These are phyloP conservation scores for Gossypium lobatum DNA, from an alignment of 441 rosid genomes.

Conservation along the genomic window DNA sequence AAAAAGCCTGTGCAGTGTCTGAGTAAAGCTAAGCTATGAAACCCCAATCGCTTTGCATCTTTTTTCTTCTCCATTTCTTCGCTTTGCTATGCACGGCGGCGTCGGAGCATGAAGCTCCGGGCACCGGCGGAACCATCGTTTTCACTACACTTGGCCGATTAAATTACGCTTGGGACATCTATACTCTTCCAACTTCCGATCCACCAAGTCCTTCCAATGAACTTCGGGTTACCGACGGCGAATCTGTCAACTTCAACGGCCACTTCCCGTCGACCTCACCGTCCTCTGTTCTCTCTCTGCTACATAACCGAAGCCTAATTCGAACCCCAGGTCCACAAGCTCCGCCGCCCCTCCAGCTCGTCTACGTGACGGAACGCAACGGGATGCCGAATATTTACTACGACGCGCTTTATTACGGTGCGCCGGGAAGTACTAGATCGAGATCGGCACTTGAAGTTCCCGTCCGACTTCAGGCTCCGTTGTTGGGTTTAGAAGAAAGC, in stretches of 20 bases:
- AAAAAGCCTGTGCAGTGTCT: neutral
- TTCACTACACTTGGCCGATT: conserved; percentile 63
- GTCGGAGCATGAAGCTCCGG: conserved; percentile 6
- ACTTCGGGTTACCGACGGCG: conserved; percentile 59
- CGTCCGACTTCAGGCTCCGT: conserved; percentile 46
- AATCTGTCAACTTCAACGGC: conserved; percentile 74
- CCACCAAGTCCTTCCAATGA: conserved; percentile 36
- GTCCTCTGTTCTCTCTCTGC: conserved; percentile 33
- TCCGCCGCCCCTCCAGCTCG: conserved; percentile 35
- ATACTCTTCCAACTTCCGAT: conserved; percentile 34
- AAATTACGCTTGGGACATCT: conserved; percentile 68
- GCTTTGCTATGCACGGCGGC: conserved; percentile 10
- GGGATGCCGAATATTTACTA: conserved; percentile 57
- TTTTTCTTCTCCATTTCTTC: conserved; percentile 17
- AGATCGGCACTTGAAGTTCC: conserved; percentile 40
- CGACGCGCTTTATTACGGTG: conserved; percentile 32
- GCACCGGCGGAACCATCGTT: conserved; percentile 36
- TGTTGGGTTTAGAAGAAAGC: conserved; percentile 27
- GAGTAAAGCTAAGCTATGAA: neutral
- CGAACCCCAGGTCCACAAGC: neutral
- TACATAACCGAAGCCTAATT: conserved; percentile 26
- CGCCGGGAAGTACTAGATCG: conserved; percentile 15
- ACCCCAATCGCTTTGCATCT: neutral
- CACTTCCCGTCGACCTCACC: conserved; percentile 53
- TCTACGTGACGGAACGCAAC: conserved; percentile 72